A percentile compares a stretch with the other conserved stretches of the same genome.
Evolutionary conservation across 345 rosid species (phyloP).

Genomic region (Eucalyptus globulus): DNA sequence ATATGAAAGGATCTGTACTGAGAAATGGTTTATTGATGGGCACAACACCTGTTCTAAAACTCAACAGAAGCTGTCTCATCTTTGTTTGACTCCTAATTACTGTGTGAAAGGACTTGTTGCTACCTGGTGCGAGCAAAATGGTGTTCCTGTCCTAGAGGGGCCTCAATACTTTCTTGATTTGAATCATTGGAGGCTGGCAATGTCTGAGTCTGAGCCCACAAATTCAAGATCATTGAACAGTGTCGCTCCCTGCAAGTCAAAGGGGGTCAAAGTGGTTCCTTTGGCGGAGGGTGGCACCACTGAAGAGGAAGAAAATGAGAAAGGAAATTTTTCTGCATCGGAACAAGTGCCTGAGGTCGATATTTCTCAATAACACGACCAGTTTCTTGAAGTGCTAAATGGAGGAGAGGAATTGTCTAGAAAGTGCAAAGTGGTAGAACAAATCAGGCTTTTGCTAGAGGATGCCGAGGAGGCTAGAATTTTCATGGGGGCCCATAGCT

Average conservation of each 20-base stretch:
- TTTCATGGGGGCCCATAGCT: conserved; percentile 63
- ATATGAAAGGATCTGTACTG: neutral
- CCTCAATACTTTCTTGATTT: conserved; percentile 15
- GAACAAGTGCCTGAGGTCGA: conserved; percentile 31
- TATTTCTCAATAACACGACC: conserved; percentile 30
- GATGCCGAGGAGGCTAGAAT: conserved; percentile 90
- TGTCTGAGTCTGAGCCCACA: conserved; percentile 46
- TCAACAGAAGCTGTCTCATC: neutral
- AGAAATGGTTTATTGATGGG: neutral
- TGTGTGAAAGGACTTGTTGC: conserved; percentile 86
- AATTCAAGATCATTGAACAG: conserved; percentile 53
- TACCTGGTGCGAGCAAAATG: conserved; percentile 91
- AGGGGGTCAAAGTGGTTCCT: conserved; percentile 51
- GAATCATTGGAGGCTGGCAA: conserved; percentile 37
- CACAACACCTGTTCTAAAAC: neutral
- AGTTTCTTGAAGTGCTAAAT: conserved; percentile 39
- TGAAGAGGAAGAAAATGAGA: conserved; percentile 3
- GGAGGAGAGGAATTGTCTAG: conserved; percentile 29
- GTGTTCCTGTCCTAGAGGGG: conserved; percentile 45
- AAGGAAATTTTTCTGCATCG: conserved; percentile 9
- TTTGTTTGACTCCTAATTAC: conserved; percentile 30
- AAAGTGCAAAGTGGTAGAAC: conserved; percentile 61
- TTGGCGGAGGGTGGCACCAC: conserved; percentile 15
- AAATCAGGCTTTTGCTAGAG: conserved; percentile 45
- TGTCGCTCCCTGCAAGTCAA: conserved; percentile 26